Conservation (phyloP, 2,329 filamentous ascomycete genomes). For the Bipolaris zeicola region DNA sequence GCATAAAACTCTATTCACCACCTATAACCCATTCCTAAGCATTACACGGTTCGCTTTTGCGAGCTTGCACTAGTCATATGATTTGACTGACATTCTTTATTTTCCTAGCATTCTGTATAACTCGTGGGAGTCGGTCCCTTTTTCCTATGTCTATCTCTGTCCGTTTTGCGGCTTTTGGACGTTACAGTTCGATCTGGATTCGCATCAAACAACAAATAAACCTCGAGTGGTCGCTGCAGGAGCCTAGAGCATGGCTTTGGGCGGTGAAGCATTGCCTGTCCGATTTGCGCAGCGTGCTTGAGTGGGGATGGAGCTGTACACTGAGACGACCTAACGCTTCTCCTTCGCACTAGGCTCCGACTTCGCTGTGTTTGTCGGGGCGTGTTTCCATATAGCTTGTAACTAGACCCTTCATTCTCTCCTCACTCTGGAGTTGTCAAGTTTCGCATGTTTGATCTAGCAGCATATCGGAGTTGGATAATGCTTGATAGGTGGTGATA, state of each 20-base stretch:
- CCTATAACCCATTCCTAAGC: constrained; percentile 17
- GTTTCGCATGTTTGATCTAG: constrained; percentile 14
- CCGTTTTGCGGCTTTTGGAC: constrained; percentile 34
- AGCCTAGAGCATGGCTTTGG: constrained; percentile 34
- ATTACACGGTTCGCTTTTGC: constrained; percentile 5
- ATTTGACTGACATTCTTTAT: constrained; percentile 41
- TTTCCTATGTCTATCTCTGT: constrained; percentile 44
- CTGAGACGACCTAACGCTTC: constrained; percentile 31
- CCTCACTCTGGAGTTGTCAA: constrained; percentile 9
- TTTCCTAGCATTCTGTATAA: constrained; percentile 33
- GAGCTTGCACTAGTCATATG: constrained; percentile 27
- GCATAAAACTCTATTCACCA: constrained; percentile 24
- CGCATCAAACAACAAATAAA: constrained; percentile 26
- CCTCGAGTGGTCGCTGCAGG: constrained; percentile 18
- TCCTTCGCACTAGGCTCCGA: constrained; percentile 11
- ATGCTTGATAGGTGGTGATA: constrained; percentile 19
- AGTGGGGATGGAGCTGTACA: constrained; percentile 39
- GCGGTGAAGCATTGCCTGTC: constrained; percentile 24
- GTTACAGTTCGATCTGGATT: constrained; percentile 36
- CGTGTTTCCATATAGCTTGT: constrained; percentile 14
- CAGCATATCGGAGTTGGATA: constrained; percentile 17
- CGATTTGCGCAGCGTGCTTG: constrained; percentile 28
- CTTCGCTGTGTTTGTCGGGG: constrained; percentile 8
- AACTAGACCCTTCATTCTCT: constrained; percentile 10
- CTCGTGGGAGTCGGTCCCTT: constrained; percentile 20